Evolutionary conservation across 768 basidiomycete genomes (phyloP), one percentile per base, ranked within the genome.

Genomic region (Boletellus ananas): DNA sequence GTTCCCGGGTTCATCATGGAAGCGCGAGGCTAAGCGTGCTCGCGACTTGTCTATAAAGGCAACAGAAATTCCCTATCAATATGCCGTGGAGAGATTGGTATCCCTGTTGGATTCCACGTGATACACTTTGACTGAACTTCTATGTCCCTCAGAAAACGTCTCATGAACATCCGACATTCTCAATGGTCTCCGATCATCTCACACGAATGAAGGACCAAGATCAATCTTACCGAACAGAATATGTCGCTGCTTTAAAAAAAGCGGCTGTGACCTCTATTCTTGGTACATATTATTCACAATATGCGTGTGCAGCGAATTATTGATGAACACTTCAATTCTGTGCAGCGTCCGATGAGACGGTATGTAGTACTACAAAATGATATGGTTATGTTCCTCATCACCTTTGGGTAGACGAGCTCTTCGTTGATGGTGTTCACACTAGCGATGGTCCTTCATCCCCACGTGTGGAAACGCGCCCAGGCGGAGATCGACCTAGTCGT

Each of bases 401-500:
- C 4, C 12, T 27, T 13, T 7, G 6, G 23, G 4, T 17, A 51
- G 50, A 51, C 50, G 4, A 34, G n/a, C 25, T 45, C 50, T 3
- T 34, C 44, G 1, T n/a, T 51, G 6, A 45, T 45, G 43, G 29
- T 41, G 8, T 51, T 51, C 17, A 51, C 43, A 2, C 38, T 51
- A 20, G 43, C 43, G 10, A 51, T 45, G 50, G 38, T 51, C 8
- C 18, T 35, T 3, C 12, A 51, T 25, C 50, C 50, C 13, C 44
- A 40, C 6, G 18, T 51, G 11, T 34, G 36, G 43, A 31, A 39
- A 8, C 47, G 40, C 6, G 47, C 47, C 14, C 65, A 63, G 23
- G 55, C 47, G 1, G 63, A 70, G 17, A 53, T 70, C 4, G 67
- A 68, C 38, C 9, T 33, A 2, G 58, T 66, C 9, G 29, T 64